These are phyloP conservation scores for Sphagnum contortum DNA, from an alignment of 225 moss, liverwort and hornwort genomes.

Conservation along the genomic window DNA sequence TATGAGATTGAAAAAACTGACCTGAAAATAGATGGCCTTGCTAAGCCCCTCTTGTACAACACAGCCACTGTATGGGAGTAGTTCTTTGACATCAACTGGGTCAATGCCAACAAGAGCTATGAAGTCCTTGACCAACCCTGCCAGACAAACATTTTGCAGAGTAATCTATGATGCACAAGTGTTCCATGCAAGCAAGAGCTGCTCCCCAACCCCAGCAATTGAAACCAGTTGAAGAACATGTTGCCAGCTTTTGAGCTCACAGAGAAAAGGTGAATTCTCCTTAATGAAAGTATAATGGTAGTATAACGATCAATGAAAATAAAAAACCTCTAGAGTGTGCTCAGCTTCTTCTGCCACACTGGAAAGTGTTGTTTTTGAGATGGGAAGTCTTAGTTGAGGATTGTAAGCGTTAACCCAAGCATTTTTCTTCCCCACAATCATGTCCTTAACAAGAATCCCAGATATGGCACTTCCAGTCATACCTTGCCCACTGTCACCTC, in stretches of 20 bases:
- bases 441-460: constrained; percentile 32
- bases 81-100: constrained; percentile 32
- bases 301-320: background rate
- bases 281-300: no score
- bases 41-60: constrained; percentile 29
- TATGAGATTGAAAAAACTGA: background rate
- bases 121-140: constrained; percentile 17
- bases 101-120: constrained; percentile 14
- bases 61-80: constrained; percentile 28
- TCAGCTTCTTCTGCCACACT: constrained; percentile 11
- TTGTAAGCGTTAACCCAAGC: constrained; percentile 27
- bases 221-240: no score
- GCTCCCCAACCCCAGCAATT: no score
- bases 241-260: no score
- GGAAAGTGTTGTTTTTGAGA: constrained; percentile 4
- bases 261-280: no score
- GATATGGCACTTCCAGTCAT: constrained; percentile 33
- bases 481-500: constrained; percentile 40
- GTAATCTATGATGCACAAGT: no score
- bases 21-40: constrained; percentile 33
- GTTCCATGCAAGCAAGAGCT: no score
- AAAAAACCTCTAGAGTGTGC: constrained; percentile 19
- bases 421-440: constrained; percentile 25
- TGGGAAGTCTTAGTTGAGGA: constrained; percentile 11
- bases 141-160: no score